phyloP scores from a whole-genome alignment of 1,284 basidiomycete genomes.

The Coniferiporia weirii region DNA sequence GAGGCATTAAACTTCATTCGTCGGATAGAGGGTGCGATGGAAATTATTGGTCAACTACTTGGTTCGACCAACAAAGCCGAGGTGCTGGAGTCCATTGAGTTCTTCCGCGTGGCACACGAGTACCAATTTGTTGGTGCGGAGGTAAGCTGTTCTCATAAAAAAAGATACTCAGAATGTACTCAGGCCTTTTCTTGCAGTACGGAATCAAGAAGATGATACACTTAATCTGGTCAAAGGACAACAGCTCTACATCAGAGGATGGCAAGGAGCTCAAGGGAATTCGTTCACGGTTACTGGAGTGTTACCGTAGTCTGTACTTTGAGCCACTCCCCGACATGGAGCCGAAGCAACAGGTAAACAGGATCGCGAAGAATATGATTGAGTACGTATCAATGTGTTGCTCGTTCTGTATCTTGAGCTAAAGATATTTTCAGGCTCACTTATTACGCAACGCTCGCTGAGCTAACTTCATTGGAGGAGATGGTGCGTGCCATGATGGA shows the following conservation, averaged over 20 bases:
- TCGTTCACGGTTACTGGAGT: slow-evolving; percentile 83
- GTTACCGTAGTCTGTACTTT: slow-evolving; percentile 88
- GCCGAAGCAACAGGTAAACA: slow-evolving; percentile 81
- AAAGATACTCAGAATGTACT: background rate
- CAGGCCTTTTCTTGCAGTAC: slow-evolving; percentile 36
- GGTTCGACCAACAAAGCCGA: slow-evolving; percentile 92
- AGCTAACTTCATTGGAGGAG: slow-evolving; percentile 94
- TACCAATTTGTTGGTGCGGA: slow-evolving; percentile 80
- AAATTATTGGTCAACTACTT: slow-evolving; percentile 71
- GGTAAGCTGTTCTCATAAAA: slow-evolving; percentile 35
- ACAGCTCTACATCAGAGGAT: slow-evolving; percentile 78
- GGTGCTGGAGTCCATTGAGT: slow-evolving; percentile 93
- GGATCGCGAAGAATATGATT: slow-evolving; percentile 99
- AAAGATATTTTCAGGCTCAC: slow-evolving; percentile 55
- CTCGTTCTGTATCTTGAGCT: background rate
- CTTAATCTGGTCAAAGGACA: slow-evolving; percentile 96
- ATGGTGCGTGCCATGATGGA: slow-evolving; percentile 96
- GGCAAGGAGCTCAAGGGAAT: slow-evolving; percentile 89
- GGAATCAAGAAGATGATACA: slow-evolving; percentile 97
- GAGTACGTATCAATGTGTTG: slow-evolving; percentile 53
- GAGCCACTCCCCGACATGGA: slow-evolving; percentile 68
- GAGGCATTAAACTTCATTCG: slow-evolving; percentile 88
- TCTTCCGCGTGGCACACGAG: slow-evolving; percentile 82
- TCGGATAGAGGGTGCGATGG: slow-evolving; percentile 75
- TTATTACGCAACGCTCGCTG: slow-evolving; percentile 88